A percentile compares a stretch with the other conserved stretches of the same genome.
phyloP scores from a whole-genome alignment of 179 eudicot species.

The Spergularia azorica region DNA sequence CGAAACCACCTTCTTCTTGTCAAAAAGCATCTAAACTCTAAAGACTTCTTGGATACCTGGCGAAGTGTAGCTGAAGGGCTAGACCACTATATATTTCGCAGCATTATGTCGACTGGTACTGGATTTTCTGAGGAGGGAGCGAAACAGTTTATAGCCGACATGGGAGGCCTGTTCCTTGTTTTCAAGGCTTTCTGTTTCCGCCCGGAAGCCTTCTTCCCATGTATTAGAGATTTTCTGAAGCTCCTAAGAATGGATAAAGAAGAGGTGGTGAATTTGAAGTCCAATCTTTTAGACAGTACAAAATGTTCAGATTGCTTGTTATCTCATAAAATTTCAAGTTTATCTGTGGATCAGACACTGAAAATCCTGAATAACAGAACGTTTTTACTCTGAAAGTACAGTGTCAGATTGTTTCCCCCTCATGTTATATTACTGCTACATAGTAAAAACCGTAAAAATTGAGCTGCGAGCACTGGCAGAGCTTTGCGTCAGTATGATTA shows the following conservation, averaged over 20 bases:
- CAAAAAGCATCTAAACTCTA: constrained; percentile 38
- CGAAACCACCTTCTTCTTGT: constrained; percentile 37
- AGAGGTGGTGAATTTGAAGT: constrained; percentile 26
- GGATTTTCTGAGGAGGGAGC: constrained; percentile 35
- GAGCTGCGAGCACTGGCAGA: no score
- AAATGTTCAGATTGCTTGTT: constrained; percentile 29
- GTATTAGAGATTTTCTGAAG: constrained; percentile 39
- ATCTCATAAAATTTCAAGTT: constrained; percentile 26
- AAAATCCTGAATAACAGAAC: constrained; percentile 31
- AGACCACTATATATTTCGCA: constrained; percentile 44
- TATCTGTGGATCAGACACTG: constrained; percentile 38
- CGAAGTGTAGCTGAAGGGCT: constrained; percentile 56
- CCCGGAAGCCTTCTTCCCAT: constrained; percentile 56
- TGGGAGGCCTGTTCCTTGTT: constrained; percentile 43
- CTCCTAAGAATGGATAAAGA: constrained; percentile 35
- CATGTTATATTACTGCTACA: neutral
- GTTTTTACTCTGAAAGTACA: neutral
- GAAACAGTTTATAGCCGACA: constrained; percentile 38
- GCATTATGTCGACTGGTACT: constrained; percentile 26
- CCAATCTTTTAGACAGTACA: constrained; percentile 12
- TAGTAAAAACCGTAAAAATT: no score
- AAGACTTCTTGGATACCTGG: constrained; percentile 51
- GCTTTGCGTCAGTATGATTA: no score
- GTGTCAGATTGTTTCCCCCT: neutral
- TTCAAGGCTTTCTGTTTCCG: constrained; percentile 48